Evolutionary conservation across 345 rosid species (phyloP), one percentile per base, ranked within the genome.

Genomic region (Cardiospermum halicacabum): DNA sequence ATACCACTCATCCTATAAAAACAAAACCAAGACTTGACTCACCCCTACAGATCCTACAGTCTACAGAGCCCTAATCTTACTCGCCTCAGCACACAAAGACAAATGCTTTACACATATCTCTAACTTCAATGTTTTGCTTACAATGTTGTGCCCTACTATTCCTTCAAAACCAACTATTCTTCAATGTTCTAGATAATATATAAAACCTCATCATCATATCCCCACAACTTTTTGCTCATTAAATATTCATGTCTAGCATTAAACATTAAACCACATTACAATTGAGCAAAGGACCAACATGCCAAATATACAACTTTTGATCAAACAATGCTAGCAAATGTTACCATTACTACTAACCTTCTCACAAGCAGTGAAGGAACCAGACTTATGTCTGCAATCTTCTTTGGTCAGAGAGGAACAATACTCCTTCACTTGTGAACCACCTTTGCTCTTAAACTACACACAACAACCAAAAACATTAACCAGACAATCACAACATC

Each of bases 391-490:
- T 67, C 96, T 79, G 74, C 97, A 94, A 70, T 94, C 99, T 77
- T 91, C 99, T 77, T 94, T 91, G 13, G 99, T 94, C 42, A 94
- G 79, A 32, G 95, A 83, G 15, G 94, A 82, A 73, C 97, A 91
- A 68, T 91, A 94, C 74, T 91, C 92, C 87, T 87, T 94, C 60
- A 94, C 82, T 75, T 89, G 97, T 31, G 97, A 89, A 54, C 99
- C 99, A 53, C 97, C 99, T 91, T 91, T 91, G 64, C 96, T 87
- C 82, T 89, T 94, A 75, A 94, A 94, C 97, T 94, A 68, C 66
- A 31, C 27, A 51, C 24, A 47, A 24, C 65, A 58, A 27, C 21
- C n/a, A 24, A 48, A 58, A 56, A 4, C 0, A 54, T 21, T 19
- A 11, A 47, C 48, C n/a, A n/a, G n/a, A n/a, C n/a, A n/a, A n/a